These are phyloP conservation scores for Ogataea siamensis DNA, from an alignment of 805 yeast species.

Conservation along the genomic window DNA sequence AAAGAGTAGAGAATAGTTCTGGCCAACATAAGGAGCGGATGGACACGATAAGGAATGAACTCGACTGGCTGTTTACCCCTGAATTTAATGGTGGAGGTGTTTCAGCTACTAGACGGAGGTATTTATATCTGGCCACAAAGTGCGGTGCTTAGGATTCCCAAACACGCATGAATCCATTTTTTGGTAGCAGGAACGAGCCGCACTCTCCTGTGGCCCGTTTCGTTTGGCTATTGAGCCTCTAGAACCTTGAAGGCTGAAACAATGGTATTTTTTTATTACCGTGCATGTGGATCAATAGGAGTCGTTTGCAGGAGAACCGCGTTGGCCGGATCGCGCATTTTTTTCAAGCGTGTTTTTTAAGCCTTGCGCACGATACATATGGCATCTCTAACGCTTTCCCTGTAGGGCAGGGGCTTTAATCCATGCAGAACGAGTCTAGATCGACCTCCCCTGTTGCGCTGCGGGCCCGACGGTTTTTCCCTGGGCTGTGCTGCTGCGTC, in stretches of 20 bases:
- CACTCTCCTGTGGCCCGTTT: slow-evolving; percentile 5
- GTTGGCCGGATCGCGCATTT: slow-evolving; percentile 1
- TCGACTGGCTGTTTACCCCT: slow-evolving; percentile 3
- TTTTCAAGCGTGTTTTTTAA: background rate
- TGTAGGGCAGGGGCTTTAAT: background rate
- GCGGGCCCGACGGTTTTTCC: background rate
- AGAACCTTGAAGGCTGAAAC: slow-evolving; percentile 1
- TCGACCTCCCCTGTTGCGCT: background rate
- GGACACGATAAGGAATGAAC: background rate
- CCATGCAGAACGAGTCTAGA: slow-evolving; percentile 1
- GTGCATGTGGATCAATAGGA: slow-evolving; percentile 5
- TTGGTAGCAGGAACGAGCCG: slow-evolving; percentile 5
- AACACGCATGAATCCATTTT: slow-evolving; percentile 5
- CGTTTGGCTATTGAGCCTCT: background rate
- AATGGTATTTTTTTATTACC: background rate
- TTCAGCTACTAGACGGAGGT: slow-evolving; percentile 1
- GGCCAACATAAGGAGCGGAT: slow-evolving; percentile 12
- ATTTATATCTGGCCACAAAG: slow-evolving; percentile 4
- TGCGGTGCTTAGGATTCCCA: slow-evolving; percentile 1
- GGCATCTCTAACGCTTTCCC: background rate
- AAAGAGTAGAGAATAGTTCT: slow-evolving; percentile 10
- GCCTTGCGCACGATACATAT: background rate
- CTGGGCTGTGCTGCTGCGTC: slow-evolving; percentile 2
- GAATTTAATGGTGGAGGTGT: slow-evolving; percentile 1
- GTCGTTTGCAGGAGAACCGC: slow-evolving; percentile 4